These are phyloP conservation scores for Blastocystis sp. DNA, from an alignment of 352 stramenopile genomes.

Conservation along the genomic window DNA sequence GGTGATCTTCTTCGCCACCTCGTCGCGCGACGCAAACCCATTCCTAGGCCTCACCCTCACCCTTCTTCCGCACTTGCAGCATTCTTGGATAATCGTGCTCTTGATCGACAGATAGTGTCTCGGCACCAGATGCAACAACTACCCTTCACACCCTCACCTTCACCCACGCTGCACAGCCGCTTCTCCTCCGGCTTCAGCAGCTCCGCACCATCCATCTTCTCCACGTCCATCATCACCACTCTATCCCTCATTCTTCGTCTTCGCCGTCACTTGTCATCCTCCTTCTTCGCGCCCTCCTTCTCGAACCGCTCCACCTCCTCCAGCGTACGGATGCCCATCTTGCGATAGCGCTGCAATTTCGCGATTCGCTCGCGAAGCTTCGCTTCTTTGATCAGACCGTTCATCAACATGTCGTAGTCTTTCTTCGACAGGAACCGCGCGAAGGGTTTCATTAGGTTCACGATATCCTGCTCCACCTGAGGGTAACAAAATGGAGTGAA, in stretches of 20 bases:
- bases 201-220: constrained; percentile 71
- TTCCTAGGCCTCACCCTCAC: constrained; percentile 78
- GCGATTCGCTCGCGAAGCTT: constrained; percentile 89
- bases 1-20: constrained; percentile 47
- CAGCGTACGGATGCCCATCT: constrained; percentile 87
- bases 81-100: constrained; percentile 81
- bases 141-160: constrained; percentile 84
- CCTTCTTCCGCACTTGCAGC: constrained; percentile 18
- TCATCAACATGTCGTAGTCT: constrained; percentile 83
- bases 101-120: constrained; percentile 91
- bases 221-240: constrained; percentile 61
- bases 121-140: constrained; percentile 83
- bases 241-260: constrained; percentile 73
- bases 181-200: constrained; percentile 69
- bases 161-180: constrained; percentile 35
- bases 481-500: constrained; percentile 80
- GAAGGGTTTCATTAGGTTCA: constrained; percentile 88
- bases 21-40: neutral
- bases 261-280: constrained; percentile 84
- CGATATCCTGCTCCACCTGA: constrained; percentile 87
- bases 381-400: constrained; percentile 76
- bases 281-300: constrained; percentile 85
- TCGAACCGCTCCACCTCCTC: constrained; percentile 90
- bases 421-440: constrained; percentile 86
- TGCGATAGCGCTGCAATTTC: constrained; percentile 89